A percentile compares a stretch with the other conserved stretches of the same genome.
Conservation (phyloP, 805 yeast genomes). For the Saccharomycopsis olivae region DNA sequence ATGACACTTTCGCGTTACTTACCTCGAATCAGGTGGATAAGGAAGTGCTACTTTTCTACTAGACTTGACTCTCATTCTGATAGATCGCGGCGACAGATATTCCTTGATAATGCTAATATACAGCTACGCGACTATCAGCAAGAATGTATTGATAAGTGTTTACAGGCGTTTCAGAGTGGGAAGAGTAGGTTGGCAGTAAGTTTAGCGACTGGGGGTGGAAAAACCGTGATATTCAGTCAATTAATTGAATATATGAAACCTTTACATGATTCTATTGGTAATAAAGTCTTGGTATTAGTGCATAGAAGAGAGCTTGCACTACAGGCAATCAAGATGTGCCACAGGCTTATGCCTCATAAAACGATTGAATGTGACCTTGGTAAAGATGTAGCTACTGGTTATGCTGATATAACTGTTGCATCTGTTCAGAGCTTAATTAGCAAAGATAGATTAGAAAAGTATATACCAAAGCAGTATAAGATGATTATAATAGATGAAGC, state of each 20-base stretch:
- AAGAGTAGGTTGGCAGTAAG: constrained; percentile 62
- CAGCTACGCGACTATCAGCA: constrained; percentile 46
- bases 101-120: no score
- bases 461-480: constrained; percentile 51
- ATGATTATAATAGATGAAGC: constrained; percentile 82
- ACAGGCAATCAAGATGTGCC: constrained; percentile 52
- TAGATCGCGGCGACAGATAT: no score
- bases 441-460: constrained; percentile 35
- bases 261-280: constrained; percentile 5
- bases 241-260: constrained; percentile 31
- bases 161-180: constrained; percentile 36
- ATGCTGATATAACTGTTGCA: constrained; percentile 61
- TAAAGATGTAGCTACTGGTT: constrained; percentile 27
- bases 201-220: constrained; percentile 92
- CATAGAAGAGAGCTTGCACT: constrained; percentile 70
- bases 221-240: constrained; percentile 68
- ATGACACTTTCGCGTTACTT: no score
- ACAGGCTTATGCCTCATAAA: constrained; percentile 36
- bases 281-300: constrained; percentile 49
- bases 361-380: constrained; percentile 67
- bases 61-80: no score
- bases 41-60: not conserved
- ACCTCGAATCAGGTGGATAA: not conserved
- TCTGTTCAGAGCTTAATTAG: constrained; percentile 57
- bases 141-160: constrained; percentile 52